A percentile compares a stretch with the other conserved stretches of the same genome.
phyloP scores from a whole-genome alignment of 345 rosid genomes.

The Linum usitatissimum region DNA sequence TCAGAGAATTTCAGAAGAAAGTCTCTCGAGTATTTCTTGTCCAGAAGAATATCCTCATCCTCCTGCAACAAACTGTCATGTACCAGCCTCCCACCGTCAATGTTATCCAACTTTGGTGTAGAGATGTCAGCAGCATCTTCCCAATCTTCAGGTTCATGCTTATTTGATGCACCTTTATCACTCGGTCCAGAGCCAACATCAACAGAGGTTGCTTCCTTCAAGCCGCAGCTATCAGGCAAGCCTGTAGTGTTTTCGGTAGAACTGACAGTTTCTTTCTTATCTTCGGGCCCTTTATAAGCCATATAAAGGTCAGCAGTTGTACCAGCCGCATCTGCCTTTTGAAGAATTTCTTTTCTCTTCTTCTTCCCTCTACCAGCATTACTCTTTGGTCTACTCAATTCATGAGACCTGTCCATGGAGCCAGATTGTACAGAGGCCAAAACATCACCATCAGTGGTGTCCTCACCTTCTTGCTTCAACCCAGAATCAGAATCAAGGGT shows the following conservation, averaged over 20 bases:
- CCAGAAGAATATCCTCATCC: constrained; percentile 30
- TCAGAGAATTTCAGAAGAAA: constrained; percentile 74
- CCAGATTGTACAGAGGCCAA: constrained; percentile 21
- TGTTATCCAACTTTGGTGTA: constrained; percentile 59
- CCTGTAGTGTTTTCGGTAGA: constrained; percentile 25
- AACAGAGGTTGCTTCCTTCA: constrained; percentile 28
- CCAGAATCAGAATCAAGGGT: constrained; percentile 22
- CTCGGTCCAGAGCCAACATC: constrained; percentile 20
- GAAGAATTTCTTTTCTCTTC: constrained; percentile 56
- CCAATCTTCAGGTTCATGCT: constrained; percentile 89
- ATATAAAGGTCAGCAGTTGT: constrained; percentile 63
- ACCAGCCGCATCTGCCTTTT: constrained; percentile 93
- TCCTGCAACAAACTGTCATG: constrained; percentile 23
- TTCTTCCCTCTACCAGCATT: constrained; percentile 33
- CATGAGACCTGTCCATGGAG: constrained; percentile 43
- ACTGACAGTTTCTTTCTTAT: constrained; percentile 41
- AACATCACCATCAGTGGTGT: constrained; percentile 22
- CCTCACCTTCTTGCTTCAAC: constrained; percentile 24
- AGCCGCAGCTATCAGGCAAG: constrained; percentile 19
- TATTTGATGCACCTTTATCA: constrained; percentile 29
- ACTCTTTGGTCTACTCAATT: constrained; percentile 39
- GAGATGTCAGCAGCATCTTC: constrained; percentile 92
- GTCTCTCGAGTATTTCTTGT: constrained; percentile 86
- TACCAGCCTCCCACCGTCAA: constrained; percentile 20
- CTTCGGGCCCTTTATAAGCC: constrained; percentile 91